phyloP scores from a whole-genome alignment of 2,329 filamentous ascomycete species.

The Talaromyces marneffei region DNA sequence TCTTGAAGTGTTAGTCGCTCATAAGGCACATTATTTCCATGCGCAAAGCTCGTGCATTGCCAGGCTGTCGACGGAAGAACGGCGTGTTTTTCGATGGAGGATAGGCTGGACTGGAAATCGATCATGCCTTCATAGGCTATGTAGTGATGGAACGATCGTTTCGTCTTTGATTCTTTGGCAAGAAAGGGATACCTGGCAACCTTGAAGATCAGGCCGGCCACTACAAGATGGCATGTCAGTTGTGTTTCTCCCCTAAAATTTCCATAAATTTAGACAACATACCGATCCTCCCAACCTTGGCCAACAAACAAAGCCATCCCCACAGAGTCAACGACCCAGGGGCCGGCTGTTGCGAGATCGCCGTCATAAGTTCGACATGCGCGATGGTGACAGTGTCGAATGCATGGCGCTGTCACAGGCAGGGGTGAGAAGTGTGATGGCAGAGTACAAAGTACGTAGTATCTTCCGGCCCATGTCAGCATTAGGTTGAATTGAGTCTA shows the following conservation, averaged over 20 bases:
- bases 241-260: neutral
- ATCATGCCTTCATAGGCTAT: slow-evolving; percentile 11
- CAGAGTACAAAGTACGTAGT: too few relatives aligned
- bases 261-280: neutral
- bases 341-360: neutral
- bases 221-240: neutral
- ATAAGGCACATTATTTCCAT: neutral
- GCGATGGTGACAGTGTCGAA: neutral
- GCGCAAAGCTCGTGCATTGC: neutral
- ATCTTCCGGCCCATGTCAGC: too few relatives aligned
- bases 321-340: neutral
- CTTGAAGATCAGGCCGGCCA: slow-evolving; percentile 2
- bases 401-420: neutral
- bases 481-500: neutral
- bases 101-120: slow-evolving; percentile 7
- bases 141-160: neutral
- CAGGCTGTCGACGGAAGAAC: neutral
- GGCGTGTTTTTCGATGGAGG: slow-evolving; percentile 4
- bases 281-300: slow-evolving; percentile 8
- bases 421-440: neutral
- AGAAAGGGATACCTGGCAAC: neutral
- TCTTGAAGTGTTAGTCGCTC: neutral
- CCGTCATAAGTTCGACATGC: neutral
- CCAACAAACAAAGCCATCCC: slow-evolving; percentile 9
- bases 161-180: neutral